These are phyloP conservation scores for Coprinopsis marcescibilis DNA, from an alignment of 768 basidiomycete species.

Conservation along the genomic window DNA sequence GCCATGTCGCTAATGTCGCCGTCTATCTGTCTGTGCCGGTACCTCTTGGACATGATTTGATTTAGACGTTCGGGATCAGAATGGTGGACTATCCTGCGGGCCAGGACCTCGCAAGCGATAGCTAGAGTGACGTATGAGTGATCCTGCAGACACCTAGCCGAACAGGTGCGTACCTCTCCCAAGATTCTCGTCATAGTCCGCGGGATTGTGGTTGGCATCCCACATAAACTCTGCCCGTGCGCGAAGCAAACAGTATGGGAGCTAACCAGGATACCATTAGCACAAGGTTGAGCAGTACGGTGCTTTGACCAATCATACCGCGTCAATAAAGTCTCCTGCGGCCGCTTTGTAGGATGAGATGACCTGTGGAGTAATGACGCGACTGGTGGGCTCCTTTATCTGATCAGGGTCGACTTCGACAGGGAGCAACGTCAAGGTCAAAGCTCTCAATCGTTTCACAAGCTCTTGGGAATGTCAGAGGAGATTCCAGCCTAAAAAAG, in stretches of 20 bases:
- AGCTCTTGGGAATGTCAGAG: slow-evolving; percentile 7
- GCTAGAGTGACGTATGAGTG: slow-evolving; percentile 35
- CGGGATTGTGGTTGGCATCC: slow-evolving; percentile 76
- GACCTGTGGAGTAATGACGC: slow-evolving; percentile 78
- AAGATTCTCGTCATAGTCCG: slow-evolving; percentile 82
- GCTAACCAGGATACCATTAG: slow-evolving; percentile 30
- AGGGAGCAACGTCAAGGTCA: slow-evolving; percentile 13
- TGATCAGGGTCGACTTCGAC: slow-evolving; percentile 28
- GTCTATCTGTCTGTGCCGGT: slow-evolving; percentile 63
- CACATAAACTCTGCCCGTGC: slow-evolving; percentile 76
- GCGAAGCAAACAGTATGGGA: slow-evolving; percentile 77
- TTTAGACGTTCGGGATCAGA: slow-evolving; percentile 57
- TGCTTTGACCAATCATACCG: slow-evolving; percentile 41
- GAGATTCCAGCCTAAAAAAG: background rate
- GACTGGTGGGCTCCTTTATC: slow-evolving; percentile 73
- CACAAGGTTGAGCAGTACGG: background rate
- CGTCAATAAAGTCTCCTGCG: slow-evolving; percentile 84
- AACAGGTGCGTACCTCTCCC: slow-evolving; percentile 54
- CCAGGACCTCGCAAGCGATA: slow-evolving; percentile 78
- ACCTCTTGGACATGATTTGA: slow-evolving; percentile 73
- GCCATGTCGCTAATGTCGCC: slow-evolving; percentile 70
- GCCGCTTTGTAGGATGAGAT: slow-evolving; percentile 71
- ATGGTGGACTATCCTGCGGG: slow-evolving; percentile 72
- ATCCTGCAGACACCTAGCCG: slow-evolving; percentile 5
- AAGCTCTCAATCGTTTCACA: slow-evolving; percentile 12